Base-by-base conservation (phyloP, 2,329 filamentous ascomycete genomes). In the Aureobasidium sp. region DNA sequence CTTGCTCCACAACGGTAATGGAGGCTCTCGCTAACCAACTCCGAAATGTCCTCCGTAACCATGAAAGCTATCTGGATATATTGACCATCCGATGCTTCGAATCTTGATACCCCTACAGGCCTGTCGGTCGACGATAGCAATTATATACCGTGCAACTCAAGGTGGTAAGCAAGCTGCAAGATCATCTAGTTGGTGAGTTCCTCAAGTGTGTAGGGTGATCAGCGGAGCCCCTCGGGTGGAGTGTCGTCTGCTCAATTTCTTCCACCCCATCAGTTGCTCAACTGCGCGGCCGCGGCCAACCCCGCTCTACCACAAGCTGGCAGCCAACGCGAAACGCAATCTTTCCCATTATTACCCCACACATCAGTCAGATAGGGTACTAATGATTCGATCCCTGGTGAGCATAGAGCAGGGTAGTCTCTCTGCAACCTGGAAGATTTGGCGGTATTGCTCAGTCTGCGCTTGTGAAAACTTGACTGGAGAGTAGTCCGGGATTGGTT, bases 21-120 rank as follows among this genome's bases (percentile, higher is more conserved):
- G 55, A 59, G 45, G 45, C 58, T 61, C 31, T 50, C 58, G 58
- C 43, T 61, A 61, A 61, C 27, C 43, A 61, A 29, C 45, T 50
- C 58, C 43, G 45, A 61, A 48, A 25, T 50, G 43, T 38, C 23
- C 31, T 50, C 58, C 45, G 58, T 47, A 42, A 59, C 29, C 55
- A 25, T 25, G 43, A 48, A 31, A 38, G 15, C 43, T 40, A 50
- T 50, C 23, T 61, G 31, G 33, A 48, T 59, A 59, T 59, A 59
- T 58, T 58, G 54, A 58, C 40, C 38, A 27, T 31, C 38, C 13
- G 42, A 59, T 47, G 56, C 20, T 36, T 29, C 27, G 38, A 13
- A 25, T n/a, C 20, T 45, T 40, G 51, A 25, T 36, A 31, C 29
- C 8, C 10, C 33, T 20, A n/a, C 18, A 10, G 29, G 18, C 9